These are phyloP conservation scores for Leccinum pseudoinsigne DNA, from an alignment of 1,284 basidiomycete genomes.

Conservation along the genomic window DNA sequence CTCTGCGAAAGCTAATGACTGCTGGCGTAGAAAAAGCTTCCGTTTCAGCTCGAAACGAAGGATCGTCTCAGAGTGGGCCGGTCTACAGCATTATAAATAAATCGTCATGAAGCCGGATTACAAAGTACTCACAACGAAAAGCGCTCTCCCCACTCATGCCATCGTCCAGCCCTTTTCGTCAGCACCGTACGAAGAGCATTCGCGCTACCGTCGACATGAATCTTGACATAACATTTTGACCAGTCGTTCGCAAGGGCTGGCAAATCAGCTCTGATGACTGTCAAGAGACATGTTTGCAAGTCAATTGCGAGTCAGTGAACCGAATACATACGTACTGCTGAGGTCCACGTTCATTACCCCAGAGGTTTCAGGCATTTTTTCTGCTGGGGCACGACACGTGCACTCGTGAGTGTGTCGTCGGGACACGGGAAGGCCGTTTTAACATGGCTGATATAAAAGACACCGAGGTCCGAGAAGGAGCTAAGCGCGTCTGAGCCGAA, in stretches of 20 bases:
- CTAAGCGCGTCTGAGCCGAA: neutral
- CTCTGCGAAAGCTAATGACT: slow-evolving; percentile 19
- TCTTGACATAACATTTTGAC: slow-evolving; percentile 29
- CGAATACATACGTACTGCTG: slow-evolving; percentile 16
- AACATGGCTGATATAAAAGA: neutral
- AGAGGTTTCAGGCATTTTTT: slow-evolving; percentile 1
- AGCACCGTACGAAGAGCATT: slow-evolving; percentile 11
- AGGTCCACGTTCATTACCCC: slow-evolving; percentile 19
- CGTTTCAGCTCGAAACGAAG: slow-evolving; percentile 29
- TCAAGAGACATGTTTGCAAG: neutral
- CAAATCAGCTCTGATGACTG: slow-evolving; percentile 29
- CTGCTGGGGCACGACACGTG: neutral
- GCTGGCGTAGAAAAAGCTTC: slow-evolving; percentile 16
- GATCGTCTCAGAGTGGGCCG: slow-evolving; percentile 15
- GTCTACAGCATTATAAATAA: slow-evolving; percentile 5
- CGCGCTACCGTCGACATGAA: slow-evolving; percentile 20
- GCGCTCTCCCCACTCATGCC: slow-evolving; percentile 24
- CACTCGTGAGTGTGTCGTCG: neutral
- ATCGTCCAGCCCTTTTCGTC: slow-evolving; percentile 18
- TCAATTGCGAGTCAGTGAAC: neutral
- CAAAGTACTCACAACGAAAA: slow-evolving; percentile 21
- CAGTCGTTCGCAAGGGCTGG: slow-evolving; percentile 18
- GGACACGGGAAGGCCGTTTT: neutral
- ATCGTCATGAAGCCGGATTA: neutral
- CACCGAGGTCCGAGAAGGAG: neutral